A percentile compares a stretch with the other conserved stretches of the same genome.
phyloP scores from a whole-genome alignment of 2,329 filamentous ascomycete genomes.

The Dryadomyces quercivorus region DNA sequence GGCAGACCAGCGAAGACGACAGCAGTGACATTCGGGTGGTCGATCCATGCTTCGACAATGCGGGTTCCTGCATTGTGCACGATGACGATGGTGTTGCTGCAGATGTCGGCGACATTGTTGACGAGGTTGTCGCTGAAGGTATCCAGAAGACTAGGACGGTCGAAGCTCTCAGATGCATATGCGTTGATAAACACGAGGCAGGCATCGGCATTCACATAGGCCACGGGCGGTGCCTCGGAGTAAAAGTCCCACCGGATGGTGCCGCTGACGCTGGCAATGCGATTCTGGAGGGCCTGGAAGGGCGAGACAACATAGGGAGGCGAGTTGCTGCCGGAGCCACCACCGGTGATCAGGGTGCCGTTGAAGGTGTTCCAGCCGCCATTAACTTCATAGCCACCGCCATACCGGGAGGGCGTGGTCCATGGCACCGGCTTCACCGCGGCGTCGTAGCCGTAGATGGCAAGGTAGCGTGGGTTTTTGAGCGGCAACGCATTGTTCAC shows the following conservation, averaged over 20 bases:
- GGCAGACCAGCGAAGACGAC: constrained; percentile 41
- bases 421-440: neutral
- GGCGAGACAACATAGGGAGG: constrained; percentile 74
- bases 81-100: constrained; percentile 39
- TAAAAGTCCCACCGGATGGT: neutral
- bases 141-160: constrained; percentile 62
- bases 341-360: constrained; percentile 71
- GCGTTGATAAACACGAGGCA: constrained; percentile 77
- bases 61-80: constrained; percentile 48
- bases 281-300: constrained; percentile 26
- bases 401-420: neutral
- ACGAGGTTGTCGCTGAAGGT: constrained; percentile 73
- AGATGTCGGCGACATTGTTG: constrained; percentile 50
- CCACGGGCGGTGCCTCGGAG: neutral
- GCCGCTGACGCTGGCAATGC: neutral
- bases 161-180: constrained; percentile 74
- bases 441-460: constrained; percentile 64
- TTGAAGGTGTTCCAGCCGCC: constrained; percentile 30
- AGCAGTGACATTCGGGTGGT: constrained; percentile 42
- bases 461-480: constrained; percentile 35
- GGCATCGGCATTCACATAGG: constrained; percentile 43
- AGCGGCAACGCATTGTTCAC: constrained; percentile 42
- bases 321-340: constrained; percentile 77
- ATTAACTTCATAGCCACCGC: constrained; percentile 40
- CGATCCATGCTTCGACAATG: constrained; percentile 47